Conservation (phyloP, 768 basidiomycete species). For the Boletus sp. region DNA sequence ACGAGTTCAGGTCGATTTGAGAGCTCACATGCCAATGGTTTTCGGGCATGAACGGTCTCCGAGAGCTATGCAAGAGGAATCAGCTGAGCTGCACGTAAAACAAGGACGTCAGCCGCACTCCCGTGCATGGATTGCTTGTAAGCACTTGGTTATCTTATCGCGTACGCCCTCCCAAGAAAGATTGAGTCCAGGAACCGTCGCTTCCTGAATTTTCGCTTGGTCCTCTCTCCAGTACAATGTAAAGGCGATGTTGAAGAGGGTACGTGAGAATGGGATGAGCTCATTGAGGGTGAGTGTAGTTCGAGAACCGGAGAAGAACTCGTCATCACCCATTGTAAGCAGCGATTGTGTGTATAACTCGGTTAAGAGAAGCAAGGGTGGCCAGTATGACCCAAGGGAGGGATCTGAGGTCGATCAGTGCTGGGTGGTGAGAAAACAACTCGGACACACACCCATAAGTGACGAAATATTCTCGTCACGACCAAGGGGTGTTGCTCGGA, state of each 20-base stretch:
- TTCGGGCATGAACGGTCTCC: conserved; percentile 75
- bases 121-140: conserved; percentile 80
- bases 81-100: not conserved
- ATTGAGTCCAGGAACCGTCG: conserved; percentile 39
- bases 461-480: conserved; percentile 43
- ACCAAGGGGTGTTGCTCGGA: conserved; percentile 61
- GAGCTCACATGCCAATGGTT: conserved; percentile 80
- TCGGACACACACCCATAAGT: conserved; percentile 37
- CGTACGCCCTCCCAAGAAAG: conserved; percentile 65
- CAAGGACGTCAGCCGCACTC: conserved; percentile 56
- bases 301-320: conserved; percentile 74
- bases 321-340: conserved; percentile 93
- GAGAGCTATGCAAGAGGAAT: conserved; percentile 51
- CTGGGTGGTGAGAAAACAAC: not conserved
- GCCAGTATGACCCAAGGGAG: conserved; percentile 49
- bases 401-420: conserved; percentile 37
- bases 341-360: conserved; percentile 83
- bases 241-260: conserved; percentile 82
- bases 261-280: conserved; percentile 66
- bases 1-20: conserved; percentile 59
- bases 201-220: conserved; percentile 35
- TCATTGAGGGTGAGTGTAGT: conserved; percentile 86
- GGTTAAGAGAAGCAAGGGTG: conserved; percentile 70
- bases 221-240: conserved; percentile 65
- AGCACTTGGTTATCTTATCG: conserved; percentile 70